Evolutionary conservation across 176 grass and related monocot species (phyloP).

Genomic region (barley (Hordeum vulgare)): DNA sequence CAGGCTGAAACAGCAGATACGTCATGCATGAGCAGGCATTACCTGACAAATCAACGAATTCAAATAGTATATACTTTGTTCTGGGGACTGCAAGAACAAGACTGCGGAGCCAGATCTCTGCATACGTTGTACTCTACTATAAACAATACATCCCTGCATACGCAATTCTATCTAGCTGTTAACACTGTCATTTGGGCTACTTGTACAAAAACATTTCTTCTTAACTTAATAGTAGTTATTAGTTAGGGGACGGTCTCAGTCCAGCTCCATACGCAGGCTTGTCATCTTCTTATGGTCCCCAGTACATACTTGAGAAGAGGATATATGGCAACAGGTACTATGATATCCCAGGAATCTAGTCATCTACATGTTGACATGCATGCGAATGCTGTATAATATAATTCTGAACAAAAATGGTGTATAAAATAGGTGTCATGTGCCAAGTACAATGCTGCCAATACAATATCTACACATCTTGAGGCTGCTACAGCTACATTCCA

Average conservation of each 20-base stretch:
- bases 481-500: neutral
- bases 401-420: too few relatives aligned
- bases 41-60: constrained; percentile 1
- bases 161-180: constrained; percentile 5
- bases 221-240: neutral
- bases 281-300: neutral
- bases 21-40: neutral
- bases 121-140: neutral
- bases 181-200: neutral
- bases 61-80: neutral
- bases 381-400: neutral
- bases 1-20: neutral
- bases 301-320: neutral
- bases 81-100: neutral
- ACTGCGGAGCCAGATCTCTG: neutral
- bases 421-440: neutral
- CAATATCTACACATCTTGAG: neutral
- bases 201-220: neutral
- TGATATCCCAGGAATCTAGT: neutral
- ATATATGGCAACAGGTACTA: neutral
- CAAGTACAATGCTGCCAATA: neutral
- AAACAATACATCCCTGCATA: neutral
- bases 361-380: neutral
- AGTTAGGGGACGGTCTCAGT: too few relatives aligned
- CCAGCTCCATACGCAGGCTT: neutral